These are phyloP conservation scores for Penicillium goetzii DNA, from an alignment of 495 filamentous ascomycete genomes.

Conservation along the genomic window DNA sequence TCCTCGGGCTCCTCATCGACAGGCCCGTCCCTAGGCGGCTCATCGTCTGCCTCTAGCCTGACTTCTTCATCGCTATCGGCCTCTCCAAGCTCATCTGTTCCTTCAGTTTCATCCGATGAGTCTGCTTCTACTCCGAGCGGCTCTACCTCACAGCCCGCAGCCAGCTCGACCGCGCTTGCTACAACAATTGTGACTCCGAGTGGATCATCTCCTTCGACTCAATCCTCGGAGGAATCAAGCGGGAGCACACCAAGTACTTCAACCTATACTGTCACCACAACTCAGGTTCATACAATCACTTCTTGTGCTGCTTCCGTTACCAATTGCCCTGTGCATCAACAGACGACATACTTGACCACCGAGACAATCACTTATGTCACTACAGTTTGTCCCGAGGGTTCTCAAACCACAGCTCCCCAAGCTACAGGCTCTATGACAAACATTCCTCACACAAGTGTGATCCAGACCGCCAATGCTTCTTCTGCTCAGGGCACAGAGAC, in stretches of 20 bases:
- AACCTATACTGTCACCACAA: conserved; percentile 2
- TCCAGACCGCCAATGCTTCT: neutral
- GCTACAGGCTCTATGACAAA: neutral
- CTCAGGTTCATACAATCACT: neutral
- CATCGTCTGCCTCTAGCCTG: too few species aligned
- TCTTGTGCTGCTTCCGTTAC: neutral
- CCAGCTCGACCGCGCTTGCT: neutral
- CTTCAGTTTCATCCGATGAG: too few species aligned
- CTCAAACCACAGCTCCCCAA: neutral
- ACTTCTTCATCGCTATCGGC: too few species aligned
- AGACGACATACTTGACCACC: neutral
- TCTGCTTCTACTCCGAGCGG: neutral
- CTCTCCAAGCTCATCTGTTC: neutral
- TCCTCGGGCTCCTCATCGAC: neutral
- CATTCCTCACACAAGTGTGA: neutral
- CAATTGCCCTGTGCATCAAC: neutral
- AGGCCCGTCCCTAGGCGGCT: too few species aligned
- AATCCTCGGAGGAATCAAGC: neutral
- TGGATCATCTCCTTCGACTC: neutral
- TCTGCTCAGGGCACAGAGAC: neutral
- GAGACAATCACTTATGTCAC: conserved; percentile 1
- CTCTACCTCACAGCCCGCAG: neutral
- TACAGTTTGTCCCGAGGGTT: neutral
- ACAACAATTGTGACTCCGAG: neutral
- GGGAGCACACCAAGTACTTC: neutral